Evolutionary conservation across 768 basidiomycete genomes (phyloP).

Genomic region (Dacryopinax primogenitus): DNA sequence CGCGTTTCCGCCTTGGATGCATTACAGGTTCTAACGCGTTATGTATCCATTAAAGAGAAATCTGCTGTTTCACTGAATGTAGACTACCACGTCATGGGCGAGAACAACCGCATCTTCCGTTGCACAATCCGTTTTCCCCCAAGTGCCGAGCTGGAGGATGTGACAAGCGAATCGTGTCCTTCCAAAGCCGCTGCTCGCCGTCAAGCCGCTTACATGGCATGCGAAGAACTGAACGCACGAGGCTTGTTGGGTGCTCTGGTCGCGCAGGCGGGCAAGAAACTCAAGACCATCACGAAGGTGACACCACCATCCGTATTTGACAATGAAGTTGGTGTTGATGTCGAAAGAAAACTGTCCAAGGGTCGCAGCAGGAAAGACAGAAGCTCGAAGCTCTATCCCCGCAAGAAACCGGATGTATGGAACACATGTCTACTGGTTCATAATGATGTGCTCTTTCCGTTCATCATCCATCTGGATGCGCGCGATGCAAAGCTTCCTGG

Average conservation of each 20-base stretch:
- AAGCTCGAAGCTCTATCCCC: constrained; percentile 43
- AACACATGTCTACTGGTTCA: constrained; percentile 27
- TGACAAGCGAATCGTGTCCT: constrained; percentile 36
- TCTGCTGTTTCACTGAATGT: neutral
- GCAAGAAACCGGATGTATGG: constrained; percentile 61
- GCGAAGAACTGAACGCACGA: constrained; percentile 35
- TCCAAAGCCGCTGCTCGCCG: constrained; percentile 45
- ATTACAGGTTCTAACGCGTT: constrained; percentile 42
- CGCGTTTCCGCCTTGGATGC: constrained; percentile 50
- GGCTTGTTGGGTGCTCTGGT: constrained; percentile 40
- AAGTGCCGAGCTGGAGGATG: constrained; percentile 30
- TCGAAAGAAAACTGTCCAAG: neutral
- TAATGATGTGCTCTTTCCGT: constrained; percentile 40
- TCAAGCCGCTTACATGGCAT: constrained; percentile 46
- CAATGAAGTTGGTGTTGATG: neutral
- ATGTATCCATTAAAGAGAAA: constrained; percentile 25
- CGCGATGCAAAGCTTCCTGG: constrained; percentile 24
- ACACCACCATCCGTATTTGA: constrained; percentile 30
- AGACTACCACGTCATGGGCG: neutral
- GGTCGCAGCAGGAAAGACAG: constrained; percentile 19
- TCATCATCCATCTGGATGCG: constrained; percentile 34
- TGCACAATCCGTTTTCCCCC: constrained; percentile 42
- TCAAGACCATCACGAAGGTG: neutral
- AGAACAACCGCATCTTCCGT: constrained; percentile 9
- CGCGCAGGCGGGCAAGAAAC: neutral